These are phyloP conservation scores for Leishmania martiniquensis DNA, from an alignment of 208 protist species.

Conservation along the genomic window DNA sequence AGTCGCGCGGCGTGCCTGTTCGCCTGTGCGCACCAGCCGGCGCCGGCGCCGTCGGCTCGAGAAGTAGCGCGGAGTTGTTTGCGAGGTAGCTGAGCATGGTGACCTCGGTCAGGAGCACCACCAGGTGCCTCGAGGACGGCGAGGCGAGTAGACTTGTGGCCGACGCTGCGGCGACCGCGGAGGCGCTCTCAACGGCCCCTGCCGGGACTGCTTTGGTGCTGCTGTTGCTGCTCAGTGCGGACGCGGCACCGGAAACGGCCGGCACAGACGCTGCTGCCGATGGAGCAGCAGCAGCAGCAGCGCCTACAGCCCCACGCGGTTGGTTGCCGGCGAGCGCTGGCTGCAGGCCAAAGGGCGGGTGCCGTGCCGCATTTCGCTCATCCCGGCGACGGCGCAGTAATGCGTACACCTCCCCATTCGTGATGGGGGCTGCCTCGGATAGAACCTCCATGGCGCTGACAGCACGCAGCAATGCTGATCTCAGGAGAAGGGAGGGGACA, in stretches of 20 bases:
- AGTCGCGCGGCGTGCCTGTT: conserved; percentile 16
- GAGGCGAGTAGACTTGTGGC: conserved; percentile 33
- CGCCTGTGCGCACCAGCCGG: not conserved
- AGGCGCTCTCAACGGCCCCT: conserved; percentile 12
- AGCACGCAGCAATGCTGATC: not conserved
- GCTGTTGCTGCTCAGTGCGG: not conserved
- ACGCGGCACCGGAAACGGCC: not conserved
- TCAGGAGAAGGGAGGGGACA: not conserved
- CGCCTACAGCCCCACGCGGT: conserved; percentile 9
- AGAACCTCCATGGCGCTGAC: conserved; percentile 54
- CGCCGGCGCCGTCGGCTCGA: not conserved
- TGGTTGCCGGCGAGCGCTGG: conserved; percentile 33
- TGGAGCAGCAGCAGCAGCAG: conserved; percentile 4
- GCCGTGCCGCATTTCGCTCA: conserved; percentile 64
- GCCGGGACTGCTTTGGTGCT: conserved; percentile 15
- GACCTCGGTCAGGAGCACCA: conserved; percentile 79
- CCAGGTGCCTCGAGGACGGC: conserved; percentile 53
- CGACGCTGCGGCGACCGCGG: conserved; percentile 23
- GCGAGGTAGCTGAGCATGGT: conserved; percentile 69
- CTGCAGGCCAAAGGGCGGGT: conserved; percentile 74
- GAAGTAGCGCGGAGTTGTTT: conserved; percentile 28
- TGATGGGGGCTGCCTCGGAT: conserved; percentile 73
- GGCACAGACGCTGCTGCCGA: not conserved
- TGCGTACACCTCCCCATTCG: conserved; percentile 81
- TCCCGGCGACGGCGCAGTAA: conserved; percentile 79